Evolutionary conservation across 495 filamentous ascomycete genomes (phyloP).

Genomic region (Podospora appendiculata): DNA sequence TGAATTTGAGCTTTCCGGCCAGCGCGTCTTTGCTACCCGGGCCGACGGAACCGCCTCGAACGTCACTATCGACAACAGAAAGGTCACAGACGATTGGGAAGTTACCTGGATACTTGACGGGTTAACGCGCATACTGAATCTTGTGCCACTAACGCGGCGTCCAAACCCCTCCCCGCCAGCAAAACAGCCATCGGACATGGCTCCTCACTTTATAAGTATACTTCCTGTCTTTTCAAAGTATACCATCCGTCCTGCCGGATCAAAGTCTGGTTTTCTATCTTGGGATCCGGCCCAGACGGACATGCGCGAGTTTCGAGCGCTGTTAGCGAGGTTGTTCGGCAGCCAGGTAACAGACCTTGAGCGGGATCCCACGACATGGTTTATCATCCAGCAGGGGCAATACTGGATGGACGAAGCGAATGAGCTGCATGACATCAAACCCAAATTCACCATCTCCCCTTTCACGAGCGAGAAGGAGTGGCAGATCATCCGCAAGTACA

Average conservation of each 20-base stretch:
- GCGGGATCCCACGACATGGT: not conserved
- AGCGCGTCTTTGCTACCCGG: too few relatives aligned
- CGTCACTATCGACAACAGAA: too few relatives aligned
- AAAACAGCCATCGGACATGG: not conserved
- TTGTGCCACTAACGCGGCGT: too few relatives aligned
- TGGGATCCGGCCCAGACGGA: not conserved
- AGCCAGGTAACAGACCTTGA: too few relatives aligned
- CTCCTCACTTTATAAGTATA: conserved; percentile 11
- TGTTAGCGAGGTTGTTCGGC: not conserved
- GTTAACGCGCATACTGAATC: too few relatives aligned
- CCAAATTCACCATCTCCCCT: conserved; percentile 7
- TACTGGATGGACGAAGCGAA: not conserved
- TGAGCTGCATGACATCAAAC: not conserved
- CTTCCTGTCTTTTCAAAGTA: conserved; percentile 15
- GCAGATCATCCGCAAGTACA: conserved; percentile 5
- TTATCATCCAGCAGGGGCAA: conserved; percentile 2
- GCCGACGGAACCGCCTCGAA: too few relatives aligned
- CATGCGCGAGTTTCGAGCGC: not conserved
- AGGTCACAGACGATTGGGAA: too few relatives aligned
- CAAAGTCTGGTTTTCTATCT: too few relatives aligned
- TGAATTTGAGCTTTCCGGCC: too few relatives aligned
- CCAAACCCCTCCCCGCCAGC: too few relatives aligned
- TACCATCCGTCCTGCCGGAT: not conserved
- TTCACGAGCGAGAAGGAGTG: conserved; percentile 11
- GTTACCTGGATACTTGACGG: too few relatives aligned